Conservation (phyloP, 345 rosid species). For the Sapria himalayana region DNA sequence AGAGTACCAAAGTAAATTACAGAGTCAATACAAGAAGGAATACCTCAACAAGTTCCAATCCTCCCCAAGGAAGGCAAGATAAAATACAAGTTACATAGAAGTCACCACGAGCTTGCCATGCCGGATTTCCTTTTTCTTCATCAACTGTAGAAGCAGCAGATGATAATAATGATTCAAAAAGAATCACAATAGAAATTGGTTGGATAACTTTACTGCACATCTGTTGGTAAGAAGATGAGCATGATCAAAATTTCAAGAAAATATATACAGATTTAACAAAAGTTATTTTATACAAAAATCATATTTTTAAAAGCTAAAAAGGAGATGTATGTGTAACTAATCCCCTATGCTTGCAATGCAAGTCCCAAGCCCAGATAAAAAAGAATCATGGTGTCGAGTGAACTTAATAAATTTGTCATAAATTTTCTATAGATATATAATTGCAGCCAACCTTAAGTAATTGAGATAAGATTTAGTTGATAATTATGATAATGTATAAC, state of each 20-base stretch:
- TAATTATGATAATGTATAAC: too few species aligned
- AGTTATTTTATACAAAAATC: neutral
- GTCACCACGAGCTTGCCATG: slow-evolving; percentile 94
- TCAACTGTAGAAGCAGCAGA: slow-evolving; percentile 92
- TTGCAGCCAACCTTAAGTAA: too few species aligned
- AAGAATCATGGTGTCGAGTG: too few species aligned
- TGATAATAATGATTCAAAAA: slow-evolving; percentile 72
- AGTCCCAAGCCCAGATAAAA: too few species aligned
- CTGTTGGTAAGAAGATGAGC: slow-evolving; percentile 15
- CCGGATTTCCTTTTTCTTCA: slow-evolving; percentile 95
- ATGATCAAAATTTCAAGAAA: too few species aligned
- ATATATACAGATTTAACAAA: too few species aligned
- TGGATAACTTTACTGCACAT: slow-evolving; percentile 93
- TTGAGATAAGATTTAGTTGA: too few species aligned
- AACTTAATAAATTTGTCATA: too few species aligned
- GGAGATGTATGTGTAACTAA: too few species aligned
- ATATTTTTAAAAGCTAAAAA: too few species aligned
- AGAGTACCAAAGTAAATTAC: slow-evolving; percentile 7
- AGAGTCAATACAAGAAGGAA: slow-evolving; percentile 4
- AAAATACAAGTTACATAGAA: slow-evolving; percentile 76
- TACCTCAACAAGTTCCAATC: slow-evolving; percentile 89
- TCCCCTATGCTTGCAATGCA: too few species aligned
- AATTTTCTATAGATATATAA: too few species aligned
- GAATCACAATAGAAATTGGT: slow-evolving; percentile 67
- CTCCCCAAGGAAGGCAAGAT: slow-evolving; percentile 97